phyloP scores from a whole-genome alignment of 106 monocot species.

The Acanthochlamys bracteata region DNA sequence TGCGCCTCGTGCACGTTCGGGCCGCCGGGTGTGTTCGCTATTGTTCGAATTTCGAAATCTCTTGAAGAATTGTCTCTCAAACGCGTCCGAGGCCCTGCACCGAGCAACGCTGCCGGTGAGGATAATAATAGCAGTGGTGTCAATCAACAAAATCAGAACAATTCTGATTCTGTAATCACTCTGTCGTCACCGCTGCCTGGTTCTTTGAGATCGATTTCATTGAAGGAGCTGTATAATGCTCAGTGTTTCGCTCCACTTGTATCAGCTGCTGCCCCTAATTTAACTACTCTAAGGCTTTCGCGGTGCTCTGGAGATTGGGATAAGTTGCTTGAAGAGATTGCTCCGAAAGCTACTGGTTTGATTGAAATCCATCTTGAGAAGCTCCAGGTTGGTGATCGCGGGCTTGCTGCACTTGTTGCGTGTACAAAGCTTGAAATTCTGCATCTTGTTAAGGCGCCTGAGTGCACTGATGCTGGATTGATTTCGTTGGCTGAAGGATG shows the following conservation, averaged over 20 bases:
- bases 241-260: slow-evolving; percentile 60
- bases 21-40: slow-evolving; percentile 49
- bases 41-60: slow-evolving; percentile 35
- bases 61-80: slow-evolving; percentile 79
- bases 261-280: slow-evolving; percentile 33
- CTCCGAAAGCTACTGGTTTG: slow-evolving; percentile 20
- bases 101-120: too few species aligned
- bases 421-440: slow-evolving; percentile 54
- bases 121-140: too few species aligned
- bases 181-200: slow-evolving; percentile 10
- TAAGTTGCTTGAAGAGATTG: slow-evolving; percentile 35
- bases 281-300: slow-evolving; percentile 51
- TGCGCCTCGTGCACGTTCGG: slow-evolving; percentile 71
- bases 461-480: slow-evolving; percentile 54
- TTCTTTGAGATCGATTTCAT: slow-evolving; percentile 26
- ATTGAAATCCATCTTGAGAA: slow-evolving; percentile 76
- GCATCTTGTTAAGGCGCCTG: slow-evolving; percentile 71
- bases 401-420: slow-evolving; percentile 31
- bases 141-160: not conserved
- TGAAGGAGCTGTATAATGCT: slow-evolving; percentile 73
- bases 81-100: slow-evolving; percentile 39
- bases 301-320: slow-evolving; percentile 84
- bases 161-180: slow-evolving; percentile 1
- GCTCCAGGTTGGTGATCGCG: slow-evolving; percentile 58
- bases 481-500: slow-evolving; percentile 36